Evolutionary conservation across 2,329 filamentous ascomycete genomes (phyloP).

Genomic region (Cercospora sp.): DNA sequence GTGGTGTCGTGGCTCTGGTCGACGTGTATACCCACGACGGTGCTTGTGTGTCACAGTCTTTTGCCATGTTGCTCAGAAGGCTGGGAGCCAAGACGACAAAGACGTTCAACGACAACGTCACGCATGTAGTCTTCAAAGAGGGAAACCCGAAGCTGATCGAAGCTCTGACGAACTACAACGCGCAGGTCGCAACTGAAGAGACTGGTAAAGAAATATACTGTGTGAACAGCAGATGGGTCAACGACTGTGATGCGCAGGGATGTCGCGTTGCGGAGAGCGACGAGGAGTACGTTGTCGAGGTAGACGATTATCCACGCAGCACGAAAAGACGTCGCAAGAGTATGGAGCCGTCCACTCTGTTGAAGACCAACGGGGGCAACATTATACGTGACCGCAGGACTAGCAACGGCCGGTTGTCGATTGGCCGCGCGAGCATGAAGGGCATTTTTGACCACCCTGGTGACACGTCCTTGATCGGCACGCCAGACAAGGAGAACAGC

Average conservation of each 20-base stretch:
- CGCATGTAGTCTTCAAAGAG: constrained; percentile 43
- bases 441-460: constrained; percentile 6
- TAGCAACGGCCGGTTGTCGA: constrained; percentile 32
- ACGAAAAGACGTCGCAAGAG: constrained; percentile 39
- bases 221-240: constrained; percentile 43
- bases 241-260: constrained; percentile 38
- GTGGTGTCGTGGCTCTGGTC: constrained; percentile 38
- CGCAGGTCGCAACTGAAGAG: constrained; percentile 29
- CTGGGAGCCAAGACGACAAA: constrained; percentile 41
- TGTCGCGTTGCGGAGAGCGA: constrained; percentile 35
- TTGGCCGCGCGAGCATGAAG: constrained; percentile 30
- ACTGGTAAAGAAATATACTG: constrained; percentile 35
- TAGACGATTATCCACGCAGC: constrained; percentile 36
- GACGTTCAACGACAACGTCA: constrained; percentile 40
- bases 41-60: constrained; percentile 39
- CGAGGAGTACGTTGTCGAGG: constrained; percentile 39
- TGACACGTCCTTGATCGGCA: constrained; percentile 6
- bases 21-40: constrained; percentile 42
- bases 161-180: constrained; percentile 38
- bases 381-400: constrained; percentile 37
- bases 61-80: constrained; percentile 38
- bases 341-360: constrained; percentile 39
- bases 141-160: constrained; percentile 40
- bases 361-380: constrained; percentile 37
- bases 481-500: constrained; percentile 32